Base-by-base conservation (phyloP, 2,329 filamentous ascomycete species). In the Talaromyces sp. region DNA sequence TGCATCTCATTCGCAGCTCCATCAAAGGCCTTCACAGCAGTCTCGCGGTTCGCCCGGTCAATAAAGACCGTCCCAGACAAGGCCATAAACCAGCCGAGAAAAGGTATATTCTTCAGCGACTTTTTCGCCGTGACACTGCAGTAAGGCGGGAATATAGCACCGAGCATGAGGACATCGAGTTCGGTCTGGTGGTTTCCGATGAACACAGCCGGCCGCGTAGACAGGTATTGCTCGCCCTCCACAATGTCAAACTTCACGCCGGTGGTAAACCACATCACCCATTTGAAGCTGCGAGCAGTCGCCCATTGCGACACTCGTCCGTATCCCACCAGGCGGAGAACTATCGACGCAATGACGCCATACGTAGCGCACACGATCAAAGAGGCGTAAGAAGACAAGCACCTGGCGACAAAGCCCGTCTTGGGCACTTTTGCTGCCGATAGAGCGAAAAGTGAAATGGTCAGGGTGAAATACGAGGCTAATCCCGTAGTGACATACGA, bases 121-220 rank as follows among this genome's bases (percentile, higher is more conserved):
- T 87, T 87, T 83, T 99, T 99, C 53, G 93, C 92, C 26, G 93
- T 97, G 62, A 99, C 89, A 70, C 88, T 92, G 81, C 90, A 96
- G 81, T 95, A 92, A 69, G 86, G 87, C 54, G 94, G 94, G 77
- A 97, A 97, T 70, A 96, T 85, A 75, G 83, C 81, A 63, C 92
- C 94, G 29, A 99, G 84, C 85, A 97, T 89, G 62, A 96, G 83
- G 46, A 99, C 90, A 72, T 99, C 94, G 66, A 99, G 85, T 78
- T 97, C 94, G 24, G 90, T 91, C 82, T 99, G 94, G 79, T 99
- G 94, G 77, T 97, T 97, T 46, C 89, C 90, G 67, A 99, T 82
- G 70, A 99, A 92, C 60, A 99, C 89, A 60, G 91, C 92, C 0
- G 94, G 94, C 56, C 93, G 85, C 10, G 81, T 87, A 53, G 79